A percentile compares a stretch with the other conserved stretches of the same genome.
Conservation (phyloP, 2,329 filamentous ascomycete species). For the Phoma sp. region DNA sequence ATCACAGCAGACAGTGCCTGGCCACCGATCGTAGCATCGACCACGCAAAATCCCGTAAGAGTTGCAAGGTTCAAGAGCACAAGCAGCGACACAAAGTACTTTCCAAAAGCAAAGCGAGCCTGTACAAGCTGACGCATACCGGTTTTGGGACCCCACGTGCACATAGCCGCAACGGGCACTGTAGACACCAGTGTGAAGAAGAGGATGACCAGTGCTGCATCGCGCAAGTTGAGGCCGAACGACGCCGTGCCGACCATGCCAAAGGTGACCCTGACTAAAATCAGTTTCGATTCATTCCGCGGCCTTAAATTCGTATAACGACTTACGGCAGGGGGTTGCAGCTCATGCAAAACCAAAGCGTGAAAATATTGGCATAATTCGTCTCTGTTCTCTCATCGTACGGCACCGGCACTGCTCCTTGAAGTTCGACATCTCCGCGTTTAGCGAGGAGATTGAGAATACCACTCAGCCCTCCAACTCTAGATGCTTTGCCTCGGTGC, state of each 20-base stretch:
- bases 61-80: slow-evolving; percentile 68
- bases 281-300: not conserved
- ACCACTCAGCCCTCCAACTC: slow-evolving; percentile 20
- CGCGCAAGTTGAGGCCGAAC: slow-evolving; percentile 62
- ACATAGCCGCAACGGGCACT: slow-evolving; percentile 61
- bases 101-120: slow-evolving; percentile 64
- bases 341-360: slow-evolving; percentile 65
- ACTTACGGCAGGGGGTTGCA: slow-evolving; percentile 64
- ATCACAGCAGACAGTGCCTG: slow-evolving; percentile 51
- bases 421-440: slow-evolving; percentile 40
- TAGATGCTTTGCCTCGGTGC: slow-evolving; percentile 8
- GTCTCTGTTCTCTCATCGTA: slow-evolving; percentile 60
- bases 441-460: slow-evolving; percentile 28
- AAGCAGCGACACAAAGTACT: slow-evolving; percentile 64
- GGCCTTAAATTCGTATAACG: too few species aligned
- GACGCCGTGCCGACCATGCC: slow-evolving; percentile 66
- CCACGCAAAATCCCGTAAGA: slow-evolving; percentile 67
- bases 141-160: slow-evolving; percentile 65
- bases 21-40: slow-evolving; percentile 66
- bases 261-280: slow-evolving; percentile 59
- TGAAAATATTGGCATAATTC: slow-evolving; percentile 63
- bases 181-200: slow-evolving; percentile 67
- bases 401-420: slow-evolving; percentile 63
- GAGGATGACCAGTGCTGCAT: slow-evolving; percentile 64
- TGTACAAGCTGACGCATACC: slow-evolving; percentile 71